A percentile compares a stretch with the other conserved stretches of the same genome.
Evolutionary conservation across 805 yeast species (phyloP).

Genomic region (Kluyveromyces starmeri): DNA sequence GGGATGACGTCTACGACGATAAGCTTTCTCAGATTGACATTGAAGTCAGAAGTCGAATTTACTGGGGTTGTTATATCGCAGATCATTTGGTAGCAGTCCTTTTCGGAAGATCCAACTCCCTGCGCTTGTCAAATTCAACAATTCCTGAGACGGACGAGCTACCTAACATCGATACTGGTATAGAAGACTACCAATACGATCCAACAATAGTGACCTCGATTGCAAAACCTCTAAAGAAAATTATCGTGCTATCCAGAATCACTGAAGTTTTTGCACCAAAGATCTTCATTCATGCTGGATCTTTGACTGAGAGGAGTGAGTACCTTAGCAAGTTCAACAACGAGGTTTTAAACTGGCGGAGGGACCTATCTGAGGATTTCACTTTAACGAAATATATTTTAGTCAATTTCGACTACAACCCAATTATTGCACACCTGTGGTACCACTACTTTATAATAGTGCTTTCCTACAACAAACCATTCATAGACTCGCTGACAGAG

Average conservation of each 20-base stretch:
- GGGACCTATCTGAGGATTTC: constrained; percentile 34
- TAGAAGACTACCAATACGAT: constrained; percentile 41
- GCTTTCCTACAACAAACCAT: constrained; percentile 51
- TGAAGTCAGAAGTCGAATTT: constrained; percentile 46
- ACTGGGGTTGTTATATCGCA: constrained; percentile 55
- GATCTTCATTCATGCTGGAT: constrained; percentile 18
- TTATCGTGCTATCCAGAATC: constrained; percentile 32
- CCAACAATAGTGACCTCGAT: constrained; percentile 17
- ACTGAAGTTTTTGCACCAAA: constrained; percentile 24
- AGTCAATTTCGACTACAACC: constrained; percentile 35
- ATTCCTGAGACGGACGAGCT: constrained; percentile 47
- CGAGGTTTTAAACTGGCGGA: constrained; percentile 41
- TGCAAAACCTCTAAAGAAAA: constrained; percentile 29
- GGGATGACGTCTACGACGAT: constrained; percentile 36
- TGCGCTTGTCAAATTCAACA: constrained; percentile 47
- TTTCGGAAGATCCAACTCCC: constrained; percentile 45
- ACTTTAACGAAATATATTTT: constrained; percentile 37
- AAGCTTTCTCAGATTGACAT: constrained; percentile 38
- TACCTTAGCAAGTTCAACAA: constrained; percentile 34
- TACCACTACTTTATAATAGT: constrained; percentile 46
- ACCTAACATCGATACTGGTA: constrained; percentile 48
- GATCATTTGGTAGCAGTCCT: constrained; percentile 50
- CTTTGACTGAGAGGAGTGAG: constrained; percentile 30
- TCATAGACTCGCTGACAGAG: constrained; percentile 27
- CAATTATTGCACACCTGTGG: constrained; percentile 39